Evolutionary conservation across 148 eudicot species (phyloP).

Genomic region (Vaccinium darrowii): DNA sequence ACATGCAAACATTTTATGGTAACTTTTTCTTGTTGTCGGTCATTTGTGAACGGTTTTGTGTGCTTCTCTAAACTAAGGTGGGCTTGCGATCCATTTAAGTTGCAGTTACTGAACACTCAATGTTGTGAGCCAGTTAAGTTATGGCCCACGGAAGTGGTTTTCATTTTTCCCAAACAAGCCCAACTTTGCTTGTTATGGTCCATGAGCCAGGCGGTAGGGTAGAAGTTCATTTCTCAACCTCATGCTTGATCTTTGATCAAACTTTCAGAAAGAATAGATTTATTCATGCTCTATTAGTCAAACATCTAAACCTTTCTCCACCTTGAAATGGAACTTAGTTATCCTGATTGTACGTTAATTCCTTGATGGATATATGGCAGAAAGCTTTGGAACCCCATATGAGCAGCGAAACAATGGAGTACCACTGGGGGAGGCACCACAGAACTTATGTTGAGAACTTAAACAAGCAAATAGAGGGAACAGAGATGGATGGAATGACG

Average conservation of each 20-base stretch:
- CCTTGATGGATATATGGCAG: slow-evolving; percentile 30
- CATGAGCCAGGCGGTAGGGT: neutral
- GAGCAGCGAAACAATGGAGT: slow-evolving; percentile 76
- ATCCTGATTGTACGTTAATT: neutral
- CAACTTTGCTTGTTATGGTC: neutral
- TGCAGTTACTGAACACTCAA: neutral
- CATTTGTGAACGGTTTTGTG: neutral
- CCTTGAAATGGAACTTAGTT: neutral
- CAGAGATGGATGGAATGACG: slow-evolving; percentile 64
- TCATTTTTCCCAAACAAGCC: neutral
- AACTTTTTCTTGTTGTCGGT: too few relatives aligned
- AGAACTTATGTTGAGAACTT: slow-evolving; percentile 82
- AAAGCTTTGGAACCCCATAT: slow-evolving; percentile 90
- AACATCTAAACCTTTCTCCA: neutral
- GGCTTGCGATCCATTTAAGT: neutral
- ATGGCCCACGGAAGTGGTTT: neutral
- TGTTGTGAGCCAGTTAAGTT: neutral
- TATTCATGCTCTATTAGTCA: neutral
- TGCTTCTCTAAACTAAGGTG: neutral
- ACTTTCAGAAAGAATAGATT: neutral
- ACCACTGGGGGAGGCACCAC: slow-evolving; percentile 93
- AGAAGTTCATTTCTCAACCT: neutral
- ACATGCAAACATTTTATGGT: too few relatives aligned
- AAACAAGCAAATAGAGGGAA: slow-evolving; percentile 88
- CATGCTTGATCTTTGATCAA: neutral